Evolutionary conservation across 1,284 basidiomycete genomes (phyloP), one percentile per base, ranked within the genome.

Genomic region (Polyporus tsugae): DNA sequence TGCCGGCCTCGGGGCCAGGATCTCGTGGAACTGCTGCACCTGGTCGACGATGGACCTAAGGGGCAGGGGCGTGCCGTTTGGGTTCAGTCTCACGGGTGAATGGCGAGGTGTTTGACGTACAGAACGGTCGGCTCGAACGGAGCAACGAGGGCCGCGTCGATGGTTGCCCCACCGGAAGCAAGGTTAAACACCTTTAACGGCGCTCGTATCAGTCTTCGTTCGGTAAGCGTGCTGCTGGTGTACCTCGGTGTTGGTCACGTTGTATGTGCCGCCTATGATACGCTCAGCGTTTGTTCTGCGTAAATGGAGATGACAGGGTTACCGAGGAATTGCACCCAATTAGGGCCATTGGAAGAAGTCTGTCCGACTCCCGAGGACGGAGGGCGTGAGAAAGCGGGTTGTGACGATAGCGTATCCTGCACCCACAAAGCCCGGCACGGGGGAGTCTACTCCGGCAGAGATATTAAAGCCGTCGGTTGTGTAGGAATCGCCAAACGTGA

Each of bases 311-410:
- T 6, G 39, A 64, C 29, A 64, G n/a, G 69, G 78, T 75, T 71
- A 88, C 87, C 80, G 68, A 89, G 80, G 74, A 82, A 85, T 71
- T 86, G 79, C 11, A 88, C 87, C 88, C 88, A 91, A 76, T 89
- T 90, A 2, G 82, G 88, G 19, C 89, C 89, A 75, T 90, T 89
- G 22, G 87, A 88, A 13, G 87, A 87, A 29, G 86, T 87, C 87
- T 71, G 25, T 33, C 57, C 62, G n/a, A n/a, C n/a, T n/a, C n/a
- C n/a, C n/a, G 53, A 69, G 68, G 69, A 61, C 55, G 63, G 66
- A 64, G 38, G 61, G 49, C 62, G 67, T 72, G 71, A 72, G 71
- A 72, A 67, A 38, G 58, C 33, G 41, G 69, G 19, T 63, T 53
- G 44, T 62, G 61, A 55, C 52, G 58, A 17, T 42, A 25, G 42